phyloP scores from a whole-genome alignment of 1,139 yeast species.

The Lipomyces yarrowii region DNA sequence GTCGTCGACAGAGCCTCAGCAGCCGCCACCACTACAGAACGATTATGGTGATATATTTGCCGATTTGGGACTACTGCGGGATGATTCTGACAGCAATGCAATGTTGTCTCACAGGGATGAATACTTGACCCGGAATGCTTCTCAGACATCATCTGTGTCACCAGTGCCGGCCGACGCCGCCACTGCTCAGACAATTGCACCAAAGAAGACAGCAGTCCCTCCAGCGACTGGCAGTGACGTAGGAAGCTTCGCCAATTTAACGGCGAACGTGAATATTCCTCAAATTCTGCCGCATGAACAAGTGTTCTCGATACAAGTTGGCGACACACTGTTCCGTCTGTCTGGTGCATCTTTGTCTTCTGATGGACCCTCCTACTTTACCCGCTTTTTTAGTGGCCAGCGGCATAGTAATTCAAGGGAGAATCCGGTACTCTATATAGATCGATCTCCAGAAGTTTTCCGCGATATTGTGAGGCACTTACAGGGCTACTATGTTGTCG shows the following conservation, averaged over 20 bases:
- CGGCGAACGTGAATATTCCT: conserved; percentile 24
- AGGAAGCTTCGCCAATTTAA: conserved; percentile 13
- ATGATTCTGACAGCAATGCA: background rate
- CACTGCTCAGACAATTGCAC: background rate
- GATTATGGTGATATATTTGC: background rate
- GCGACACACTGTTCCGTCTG: conserved; percentile 50
- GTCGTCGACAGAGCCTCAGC: background rate
- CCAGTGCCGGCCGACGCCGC: background rate
- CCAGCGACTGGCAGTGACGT: background rate
- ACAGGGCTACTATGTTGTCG: conserved; percentile 64
- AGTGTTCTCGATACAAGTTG: conserved; percentile 74
- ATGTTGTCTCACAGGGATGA: background rate
- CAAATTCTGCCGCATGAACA: conserved; percentile 28
- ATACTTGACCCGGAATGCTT: background rate
- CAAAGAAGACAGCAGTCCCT: conserved; percentile 7
- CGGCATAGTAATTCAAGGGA: conserved; percentile 26
- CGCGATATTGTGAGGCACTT: conserved; percentile 67
- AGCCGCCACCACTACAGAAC: background rate
- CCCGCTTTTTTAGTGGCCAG: conserved; percentile 52
- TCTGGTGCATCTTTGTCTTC: conserved; percentile 43
- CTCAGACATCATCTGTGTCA: background rate
- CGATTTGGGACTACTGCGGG: background rate
- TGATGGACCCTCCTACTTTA: conserved; percentile 57
- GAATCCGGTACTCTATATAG: conserved; percentile 62
- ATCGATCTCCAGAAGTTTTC: conserved; percentile 74